These are phyloP conservation scores for Cladosporium phlei DNA, from an alignment of 2,329 filamentous ascomycete species.

Conservation along the genomic window DNA sequence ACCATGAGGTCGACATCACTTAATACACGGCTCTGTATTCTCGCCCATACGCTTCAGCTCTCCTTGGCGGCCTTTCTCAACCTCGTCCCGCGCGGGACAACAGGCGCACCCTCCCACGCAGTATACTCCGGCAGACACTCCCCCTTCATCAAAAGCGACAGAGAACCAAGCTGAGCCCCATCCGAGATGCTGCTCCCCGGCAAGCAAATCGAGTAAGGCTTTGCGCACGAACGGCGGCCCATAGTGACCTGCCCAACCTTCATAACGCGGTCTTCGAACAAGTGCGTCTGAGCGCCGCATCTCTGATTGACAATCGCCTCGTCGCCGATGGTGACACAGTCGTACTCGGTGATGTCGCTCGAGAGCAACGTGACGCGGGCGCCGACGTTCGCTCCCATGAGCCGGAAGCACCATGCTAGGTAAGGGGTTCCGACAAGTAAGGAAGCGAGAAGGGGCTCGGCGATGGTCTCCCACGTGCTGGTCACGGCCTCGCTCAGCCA, in stretches of 20 bases:
- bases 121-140: conserved; percentile 19
- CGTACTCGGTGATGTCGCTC: conserved; percentile 22
- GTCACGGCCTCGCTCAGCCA: conserved; percentile 24
- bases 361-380: conserved; percentile 18
- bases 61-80: background rate
- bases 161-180: conserved; percentile 20
- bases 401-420: conserved; percentile 22
- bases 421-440: conserved; percentile 22
- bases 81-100: conserved; percentile 14
- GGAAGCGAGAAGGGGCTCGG: conserved; percentile 17
- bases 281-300: conserved; percentile 22
- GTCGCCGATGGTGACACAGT: conserved; percentile 23
- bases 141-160: conserved; percentile 23
- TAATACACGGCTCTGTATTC: no score
- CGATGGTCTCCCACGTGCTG: conserved; percentile 21
- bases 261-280: conserved; percentile 27
- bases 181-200: conserved; percentile 18
- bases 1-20: no score
- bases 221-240: conserved; percentile 17
- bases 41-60: no score
- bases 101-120: conserved; percentile 21
- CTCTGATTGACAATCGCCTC: conserved; percentile 20
- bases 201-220: conserved; percentile 22
- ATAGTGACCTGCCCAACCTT: conserved; percentile 21
- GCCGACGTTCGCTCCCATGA: conserved; percentile 23